phyloP scores from a whole-genome alignment of 768 basidiomycete genomes.

The Chiua virens region DNA sequence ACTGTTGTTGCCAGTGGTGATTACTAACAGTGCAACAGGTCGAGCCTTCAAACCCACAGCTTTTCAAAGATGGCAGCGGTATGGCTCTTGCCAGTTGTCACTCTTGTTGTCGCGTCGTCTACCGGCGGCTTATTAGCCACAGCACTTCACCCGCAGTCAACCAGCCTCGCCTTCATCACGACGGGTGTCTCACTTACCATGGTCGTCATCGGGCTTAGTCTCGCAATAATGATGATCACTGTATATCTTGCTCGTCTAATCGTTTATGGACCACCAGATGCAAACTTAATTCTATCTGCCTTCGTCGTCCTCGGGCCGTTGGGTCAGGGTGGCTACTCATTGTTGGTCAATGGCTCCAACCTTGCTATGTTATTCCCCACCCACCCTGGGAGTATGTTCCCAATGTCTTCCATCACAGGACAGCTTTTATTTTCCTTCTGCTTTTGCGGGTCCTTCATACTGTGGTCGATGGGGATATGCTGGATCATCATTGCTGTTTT shows the following conservation, averaged over 20 bases:
- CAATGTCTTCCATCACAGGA: constrained; percentile 35
- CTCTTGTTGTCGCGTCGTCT: constrained; percentile 53
- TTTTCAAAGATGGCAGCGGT: constrained; percentile 41
- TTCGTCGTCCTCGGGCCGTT: constrained; percentile 55
- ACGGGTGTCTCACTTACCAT: constrained; percentile 43
- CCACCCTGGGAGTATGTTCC: constrained; percentile 31
- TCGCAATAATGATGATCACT: constrained; percentile 50
- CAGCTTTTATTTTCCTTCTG: constrained; percentile 43
- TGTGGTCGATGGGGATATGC: constrained; percentile 57
- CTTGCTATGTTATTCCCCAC: constrained; percentile 36
- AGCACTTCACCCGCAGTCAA: constrained; percentile 37
- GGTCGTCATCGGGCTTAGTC: constrained; percentile 45
- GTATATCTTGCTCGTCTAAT: constrained; percentile 47
- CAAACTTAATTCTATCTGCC: constrained; percentile 39
- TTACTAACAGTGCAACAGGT: constrained; percentile 35
- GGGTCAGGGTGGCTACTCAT: constrained; percentile 51
- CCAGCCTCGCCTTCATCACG: constrained; percentile 42
- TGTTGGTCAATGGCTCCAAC: constrained; percentile 41
- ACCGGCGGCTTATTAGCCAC: constrained; percentile 46
- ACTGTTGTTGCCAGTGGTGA: background rate
- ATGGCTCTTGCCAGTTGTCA: constrained; percentile 53
- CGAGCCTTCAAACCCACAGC: constrained; percentile 42
- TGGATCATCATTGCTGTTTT: constrained; percentile 49
- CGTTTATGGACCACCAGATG: constrained; percentile 41
- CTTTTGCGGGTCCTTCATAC: constrained; percentile 45